phyloP scores from a whole-genome alignment of 495 filamentous ascomycete genomes.

The Mytilinidion resinicola region DNA sequence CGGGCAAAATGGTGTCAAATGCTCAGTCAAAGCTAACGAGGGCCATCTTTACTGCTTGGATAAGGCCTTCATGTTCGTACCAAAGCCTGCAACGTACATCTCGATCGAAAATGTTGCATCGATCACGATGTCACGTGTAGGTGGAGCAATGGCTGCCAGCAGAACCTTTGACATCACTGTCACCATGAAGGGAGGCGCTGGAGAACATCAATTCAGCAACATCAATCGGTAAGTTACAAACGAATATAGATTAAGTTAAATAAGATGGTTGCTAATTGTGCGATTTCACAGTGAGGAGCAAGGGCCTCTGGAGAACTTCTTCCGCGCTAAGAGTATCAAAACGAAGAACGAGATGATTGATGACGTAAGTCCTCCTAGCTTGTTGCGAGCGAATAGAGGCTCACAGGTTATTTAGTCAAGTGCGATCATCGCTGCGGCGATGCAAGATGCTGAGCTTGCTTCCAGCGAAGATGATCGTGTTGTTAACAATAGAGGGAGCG shows the following conservation, averaged over 20 bases:
- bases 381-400: background rate
- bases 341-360: conserved; percentile 92
- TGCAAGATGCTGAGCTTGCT: conserved; percentile 68
- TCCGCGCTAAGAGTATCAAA: conserved; percentile 86
- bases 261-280: background rate
- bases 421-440: conserved; percentile 69
- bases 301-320: conserved; percentile 89
- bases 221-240: conserved; percentile 71
- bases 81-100: conserved; percentile 95
- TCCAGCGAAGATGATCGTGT: conserved; percentile 79
- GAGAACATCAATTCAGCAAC: conserved; percentile 94
- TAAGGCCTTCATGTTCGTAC: conserved; percentile 98
- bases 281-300: conserved; percentile 67
- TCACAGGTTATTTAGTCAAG: conserved; percentile 38
- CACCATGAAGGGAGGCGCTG: conserved; percentile 66
- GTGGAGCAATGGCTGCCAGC: conserved; percentile 85
- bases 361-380: conserved; percentile 44
- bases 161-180: conserved; percentile 97
- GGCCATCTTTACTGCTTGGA: conserved; percentile 95
- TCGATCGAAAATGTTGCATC: conserved; percentile 81
- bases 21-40: conserved; percentile 98
- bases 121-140: conserved; percentile 92
- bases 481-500: conserved; percentile 72
- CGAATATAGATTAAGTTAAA: background rate
- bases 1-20: conserved; percentile 92